Percentiles rank a stretch among this genome's conserved stretches.
phyloP scores from a whole-genome alignment of 768 basidiomycete species.

The Gautieria morchelliformis region DNA sequence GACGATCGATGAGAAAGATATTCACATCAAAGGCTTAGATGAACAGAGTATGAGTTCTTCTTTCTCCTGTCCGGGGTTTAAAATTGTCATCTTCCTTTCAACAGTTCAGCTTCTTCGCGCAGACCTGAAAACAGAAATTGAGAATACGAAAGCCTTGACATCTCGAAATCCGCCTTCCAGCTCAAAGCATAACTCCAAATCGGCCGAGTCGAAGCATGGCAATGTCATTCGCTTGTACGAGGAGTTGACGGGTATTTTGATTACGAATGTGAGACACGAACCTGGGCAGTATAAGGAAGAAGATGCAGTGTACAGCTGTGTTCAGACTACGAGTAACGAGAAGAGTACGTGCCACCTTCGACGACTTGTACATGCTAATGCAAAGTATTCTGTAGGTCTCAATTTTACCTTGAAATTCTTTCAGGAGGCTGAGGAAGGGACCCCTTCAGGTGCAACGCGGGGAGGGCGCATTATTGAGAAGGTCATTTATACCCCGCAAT shows the following conservation, averaged over 20 bases:
- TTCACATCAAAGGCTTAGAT: slow-evolving; percentile 36
- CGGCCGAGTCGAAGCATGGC: slow-evolving; percentile 48
- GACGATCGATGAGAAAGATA: slow-evolving; percentile 33
- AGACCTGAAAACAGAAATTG: slow-evolving; percentile 57
- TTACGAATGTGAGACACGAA: slow-evolving; percentile 51
- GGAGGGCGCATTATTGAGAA: slow-evolving; percentile 30
- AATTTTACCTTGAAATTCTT: slow-evolving; percentile 48
- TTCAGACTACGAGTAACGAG: slow-evolving; percentile 43
- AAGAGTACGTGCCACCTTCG: slow-evolving; percentile 30
- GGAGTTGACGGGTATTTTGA: slow-evolving; percentile 72
- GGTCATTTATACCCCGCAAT: slow-evolving; percentile 52
- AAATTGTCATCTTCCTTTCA: neutral
- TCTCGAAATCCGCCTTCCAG: slow-evolving; percentile 30
- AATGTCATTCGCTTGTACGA: slow-evolving; percentile 71
- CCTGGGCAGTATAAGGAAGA: slow-evolving; percentile 36
- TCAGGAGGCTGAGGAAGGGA: slow-evolving; percentile 26
- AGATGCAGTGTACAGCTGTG: slow-evolving; percentile 54
- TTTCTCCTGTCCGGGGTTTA: neutral
- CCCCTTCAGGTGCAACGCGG: slow-evolving; percentile 25
- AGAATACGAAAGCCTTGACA: slow-evolving; percentile 36
- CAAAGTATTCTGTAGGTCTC: slow-evolving; percentile 33
- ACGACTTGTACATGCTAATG: neutral
- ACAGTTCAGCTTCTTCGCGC: slow-evolving; percentile 41
- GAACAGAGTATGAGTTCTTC: slow-evolving; percentile 33
- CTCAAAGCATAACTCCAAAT: slow-evolving; percentile 23